A percentile compares a stretch with the other conserved stretches of the same genome.
phyloP scores from a whole-genome alignment of 2,329 filamentous ascomycete genomes.

The Chalaropsis thielavioides region DNA sequence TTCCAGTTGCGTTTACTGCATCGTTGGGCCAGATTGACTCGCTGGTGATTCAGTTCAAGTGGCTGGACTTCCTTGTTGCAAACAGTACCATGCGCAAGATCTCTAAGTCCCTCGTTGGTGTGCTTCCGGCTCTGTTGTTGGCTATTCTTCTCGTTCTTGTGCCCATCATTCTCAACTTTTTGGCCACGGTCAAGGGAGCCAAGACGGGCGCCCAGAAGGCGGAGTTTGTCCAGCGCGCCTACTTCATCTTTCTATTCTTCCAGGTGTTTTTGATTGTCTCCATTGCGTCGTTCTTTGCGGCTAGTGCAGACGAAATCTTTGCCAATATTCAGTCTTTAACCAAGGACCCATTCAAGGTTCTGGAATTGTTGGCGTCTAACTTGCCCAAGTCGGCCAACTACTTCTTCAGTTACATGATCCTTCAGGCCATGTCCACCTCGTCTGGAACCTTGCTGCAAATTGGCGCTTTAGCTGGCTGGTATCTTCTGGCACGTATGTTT shows the following conservation, averaged over 20 bases:
- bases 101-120: conserved; percentile 57
- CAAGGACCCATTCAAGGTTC: conserved; percentile 47
- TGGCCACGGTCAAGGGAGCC: conserved; percentile 61
- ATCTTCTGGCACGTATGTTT: conserved; percentile 61
- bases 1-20: conserved; percentile 80
- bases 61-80: conserved; percentile 54
- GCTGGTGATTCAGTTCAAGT: conserved; percentile 49
- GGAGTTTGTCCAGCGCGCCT: conserved; percentile 79
- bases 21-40: conserved; percentile 62
- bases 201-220: conserved; percentile 69
- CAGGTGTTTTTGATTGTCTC: conserved; percentile 91
- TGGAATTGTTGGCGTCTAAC: conserved; percentile 58
- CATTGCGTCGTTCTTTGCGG: conserved; percentile 56
- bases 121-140: conserved; percentile 65
- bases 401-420: conserved; percentile 96
- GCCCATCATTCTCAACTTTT: conserved; percentile 60
- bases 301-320: conserved; percentile 49
- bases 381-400: conserved; percentile 84
- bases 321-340: conserved; percentile 30
- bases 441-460: conserved; percentile 79
- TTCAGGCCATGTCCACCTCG: conserved; percentile 82
- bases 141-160: conserved; percentile 66
- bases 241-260: conserved; percentile 87
- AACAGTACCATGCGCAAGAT: conserved; percentile 47
- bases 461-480: conserved; percentile 65